Percentiles rank a stretch among this genome's conserved stretches.
Evolutionary conservation across 164 flowering plant species (phyloP).

Genomic region (Akebia trifoliata): DNA sequence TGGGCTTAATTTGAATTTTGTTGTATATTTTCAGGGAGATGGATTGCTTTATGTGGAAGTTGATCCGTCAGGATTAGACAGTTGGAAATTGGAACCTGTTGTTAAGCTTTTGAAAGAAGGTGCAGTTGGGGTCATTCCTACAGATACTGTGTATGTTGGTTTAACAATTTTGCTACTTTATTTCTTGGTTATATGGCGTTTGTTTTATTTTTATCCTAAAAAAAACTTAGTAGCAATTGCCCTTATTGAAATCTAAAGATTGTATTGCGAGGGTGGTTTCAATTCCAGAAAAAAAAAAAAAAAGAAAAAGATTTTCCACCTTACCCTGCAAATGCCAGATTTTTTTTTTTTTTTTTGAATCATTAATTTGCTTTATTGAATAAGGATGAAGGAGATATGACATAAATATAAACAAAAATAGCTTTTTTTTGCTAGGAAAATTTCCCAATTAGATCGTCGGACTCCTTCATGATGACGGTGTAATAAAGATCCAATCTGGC

Average conservation of each 20-base stretch:
- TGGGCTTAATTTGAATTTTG: background rate
- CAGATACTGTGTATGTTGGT: slow-evolving; percentile 73
- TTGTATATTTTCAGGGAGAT: slow-evolving; percentile 38
- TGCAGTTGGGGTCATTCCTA: slow-evolving; percentile 92
- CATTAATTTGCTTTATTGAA: too few relatives aligned
- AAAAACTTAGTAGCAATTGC: background rate
- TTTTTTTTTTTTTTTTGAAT: too few relatives aligned
- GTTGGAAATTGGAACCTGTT: slow-evolving; percentile 79
- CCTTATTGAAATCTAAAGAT: background rate
- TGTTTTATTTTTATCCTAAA: background rate
- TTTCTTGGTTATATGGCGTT: background rate
- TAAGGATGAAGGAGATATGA: too few relatives aligned
- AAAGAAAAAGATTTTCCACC: too few relatives aligned
- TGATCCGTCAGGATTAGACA: slow-evolving; percentile 64
- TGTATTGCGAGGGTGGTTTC: too few relatives aligned
- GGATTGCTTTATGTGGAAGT: slow-evolving; percentile 59
- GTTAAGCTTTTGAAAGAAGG: slow-evolving; percentile 61
- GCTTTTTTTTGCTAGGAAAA: too few relatives aligned
- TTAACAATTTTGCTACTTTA: background rate
- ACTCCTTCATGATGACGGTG: too few relatives aligned
- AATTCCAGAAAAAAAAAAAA: too few relatives aligned
- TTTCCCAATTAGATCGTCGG: too few relatives aligned
- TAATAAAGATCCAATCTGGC: too few relatives aligned
- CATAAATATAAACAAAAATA: too few relatives aligned
- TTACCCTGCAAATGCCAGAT: too few relatives aligned